Conservation (phyloP, 192 early-diverging fungal genomes). For the Piromyces sp. region DNA sequence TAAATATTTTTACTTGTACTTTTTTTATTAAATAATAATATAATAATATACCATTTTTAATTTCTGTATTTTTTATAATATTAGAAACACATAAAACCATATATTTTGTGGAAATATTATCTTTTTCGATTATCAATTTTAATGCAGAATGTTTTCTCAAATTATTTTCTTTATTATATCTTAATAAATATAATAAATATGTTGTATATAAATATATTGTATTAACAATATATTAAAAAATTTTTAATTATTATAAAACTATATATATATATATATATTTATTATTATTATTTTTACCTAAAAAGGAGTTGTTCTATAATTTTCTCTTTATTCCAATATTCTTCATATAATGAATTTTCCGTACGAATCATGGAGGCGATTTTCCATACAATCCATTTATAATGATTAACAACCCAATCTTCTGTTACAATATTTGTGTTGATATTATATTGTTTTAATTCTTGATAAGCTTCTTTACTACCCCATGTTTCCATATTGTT, state of each 20-base stretch:
- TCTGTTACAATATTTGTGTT: slow-evolving; percentile 6
- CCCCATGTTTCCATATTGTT: slow-evolving; percentile 21
- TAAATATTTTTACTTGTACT: too few species aligned
- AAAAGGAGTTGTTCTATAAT: slow-evolving; percentile 32
- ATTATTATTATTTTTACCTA: too few species aligned
- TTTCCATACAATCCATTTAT: slow-evolving; percentile 54
- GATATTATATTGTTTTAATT: slow-evolving; percentile 20
- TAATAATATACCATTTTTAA: background rate
- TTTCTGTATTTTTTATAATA: slow-evolving; percentile 7
- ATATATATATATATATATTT: too few species aligned
- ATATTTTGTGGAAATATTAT: slow-evolving; percentile 24
- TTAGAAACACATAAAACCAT: slow-evolving; percentile 47
- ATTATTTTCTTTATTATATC: slow-evolving; percentile 54
- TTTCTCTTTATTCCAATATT: slow-evolving; percentile 16
- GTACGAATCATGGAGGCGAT: slow-evolving; percentile 35
- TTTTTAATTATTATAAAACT: too few species aligned
- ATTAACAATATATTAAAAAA: too few species aligned
- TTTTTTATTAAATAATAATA: too few species aligned
- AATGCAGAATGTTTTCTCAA: slow-evolving; percentile 36
- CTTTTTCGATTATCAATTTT: slow-evolving; percentile 45
- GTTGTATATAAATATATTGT: too few species aligned
- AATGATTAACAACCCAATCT: slow-evolving; percentile 48
- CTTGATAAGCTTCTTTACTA: slow-evolving; percentile 16
- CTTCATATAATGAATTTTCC: slow-evolving; percentile 19
- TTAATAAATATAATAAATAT: slow-evolving; percentile 2